Base-by-base conservation (phyloP, 495 filamentous ascomycete species). In the Talaromyces borbonicus region DNA sequence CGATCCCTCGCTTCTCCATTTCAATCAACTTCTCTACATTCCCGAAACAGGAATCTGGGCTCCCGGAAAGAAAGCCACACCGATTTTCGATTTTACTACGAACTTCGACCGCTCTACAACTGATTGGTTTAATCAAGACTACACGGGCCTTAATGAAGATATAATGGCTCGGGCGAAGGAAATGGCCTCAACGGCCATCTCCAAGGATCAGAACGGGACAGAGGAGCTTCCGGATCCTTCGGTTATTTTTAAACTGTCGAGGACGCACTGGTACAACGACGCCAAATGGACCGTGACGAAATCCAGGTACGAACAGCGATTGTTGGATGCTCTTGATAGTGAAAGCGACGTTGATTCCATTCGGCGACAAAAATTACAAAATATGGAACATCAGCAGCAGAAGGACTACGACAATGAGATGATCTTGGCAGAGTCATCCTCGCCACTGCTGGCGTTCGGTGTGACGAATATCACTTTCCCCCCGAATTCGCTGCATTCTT, bases 11-110 rank as follows among this genome's bases (percentile, higher is more conserved):
- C 43, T 46, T 12, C 27, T 15, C 18, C 43, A 11, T 18, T 25
- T 46, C 30, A 46, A 46, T 22, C 43, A 46, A 16, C 43, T 46
- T 6, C 30, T 46, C 20, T 46, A 46, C 43, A 32, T 46, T 5
- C 43, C 43, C 29, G 43, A 46, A 24, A 46, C 43, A 12, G 43
- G 43, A 3, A 46, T 46, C 12, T 46, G 43, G 43, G 43, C 43
- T 2, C 43, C 43, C 27, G 43, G 43, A 1, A 46, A 46, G 30
- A 46, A 46, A 14, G 26, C 18, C 31, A 46, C 43, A 2, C 43
- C 43, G 4, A 35, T 46, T 11, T 35, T 46, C 27, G 43, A 46
- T 24, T 46, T 35, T 14, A 23, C 43, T 8, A 22, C 43, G 14
- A 29, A 32, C 29, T 46, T 46, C 3, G 30, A 46, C 29, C 43